Evolutionary conservation across 2,329 filamentous ascomycete species (phyloP).

Genomic region (Aspergillus floridensis): DNA sequence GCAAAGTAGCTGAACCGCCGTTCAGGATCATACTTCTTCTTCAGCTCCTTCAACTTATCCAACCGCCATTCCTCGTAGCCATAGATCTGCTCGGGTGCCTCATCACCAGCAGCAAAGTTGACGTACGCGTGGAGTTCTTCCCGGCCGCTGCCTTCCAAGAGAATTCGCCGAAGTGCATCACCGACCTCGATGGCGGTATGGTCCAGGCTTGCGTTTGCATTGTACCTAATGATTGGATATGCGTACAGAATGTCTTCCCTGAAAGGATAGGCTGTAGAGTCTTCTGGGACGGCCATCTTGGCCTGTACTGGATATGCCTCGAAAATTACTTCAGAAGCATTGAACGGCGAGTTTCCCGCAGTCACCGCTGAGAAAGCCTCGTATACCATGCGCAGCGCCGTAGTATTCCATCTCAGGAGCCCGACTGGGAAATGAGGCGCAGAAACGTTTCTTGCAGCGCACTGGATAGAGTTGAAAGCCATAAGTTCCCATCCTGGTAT

Average conservation of each 20-base stretch:
- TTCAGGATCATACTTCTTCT: conserved; percentile 31
- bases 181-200: conserved; percentile 36
- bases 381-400: conserved; percentile 33
- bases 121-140: conserved; percentile 44
- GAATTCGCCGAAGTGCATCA: conserved; percentile 38
- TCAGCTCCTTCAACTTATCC: conserved; percentile 38
- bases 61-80: conserved; percentile 52
- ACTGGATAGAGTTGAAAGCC: conserved; percentile 29
- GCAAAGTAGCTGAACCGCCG: conserved; percentile 8
- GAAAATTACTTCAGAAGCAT: conserved; percentile 48
- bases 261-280: conserved; percentile 45
- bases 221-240: conserved; percentile 41
- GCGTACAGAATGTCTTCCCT: conserved; percentile 43
- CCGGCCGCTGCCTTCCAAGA: conserved; percentile 36
- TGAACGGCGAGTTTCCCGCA: conserved; percentile 24
- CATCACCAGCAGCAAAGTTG: conserved; percentile 54
- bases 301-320: conserved; percentile 51
- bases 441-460: conserved; percentile 37
- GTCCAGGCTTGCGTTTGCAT: conserved; percentile 28
- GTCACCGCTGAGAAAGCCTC: conserved; percentile 33
- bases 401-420: conserved; percentile 35
- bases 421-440: conserved; percentile 44
- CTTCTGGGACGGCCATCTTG: conserved; percentile 27
- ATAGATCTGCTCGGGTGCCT: conserved; percentile 46
- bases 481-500: conserved; percentile 44